Percentiles rank a stretch among this genome's conserved stretches.
Evolutionary conservation across 2,329 filamentous ascomycete genomes (phyloP).

Genomic region (Chrysoporthe puriensis): DNA sequence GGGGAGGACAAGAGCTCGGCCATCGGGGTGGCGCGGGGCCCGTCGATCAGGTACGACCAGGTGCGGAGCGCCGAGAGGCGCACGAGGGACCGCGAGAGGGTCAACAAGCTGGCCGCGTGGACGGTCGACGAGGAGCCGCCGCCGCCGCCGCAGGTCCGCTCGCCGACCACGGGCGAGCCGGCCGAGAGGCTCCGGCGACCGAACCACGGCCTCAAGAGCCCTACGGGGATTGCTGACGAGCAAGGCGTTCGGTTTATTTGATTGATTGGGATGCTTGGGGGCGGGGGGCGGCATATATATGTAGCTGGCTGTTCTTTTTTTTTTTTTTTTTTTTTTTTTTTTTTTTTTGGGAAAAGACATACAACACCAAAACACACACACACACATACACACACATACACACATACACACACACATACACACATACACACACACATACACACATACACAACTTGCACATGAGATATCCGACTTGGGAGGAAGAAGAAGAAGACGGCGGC

Average conservation of each 20-base stretch:
- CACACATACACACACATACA: not conserved
- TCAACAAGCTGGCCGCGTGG: slow-evolving; percentile 17
- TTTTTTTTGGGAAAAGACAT: not conserved
- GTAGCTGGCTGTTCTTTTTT: not conserved
- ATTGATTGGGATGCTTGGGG: slow-evolving; percentile 23
- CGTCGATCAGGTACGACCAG: slow-evolving; percentile 35
- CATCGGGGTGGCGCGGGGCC: slow-evolving; percentile 41
- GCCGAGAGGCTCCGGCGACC: slow-evolving; percentile 26
- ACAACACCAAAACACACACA: not conserved
- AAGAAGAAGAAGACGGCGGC: not conserved
- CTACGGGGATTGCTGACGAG: slow-evolving; percentile 37
- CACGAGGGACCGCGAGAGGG: slow-evolving; percentile 14
- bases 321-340: not conserved
- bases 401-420: not conserved
- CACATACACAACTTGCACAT: not conserved
- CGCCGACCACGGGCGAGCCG: slow-evolving; percentile 11
- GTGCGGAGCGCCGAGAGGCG: slow-evolving; percentile 20
- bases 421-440: not conserved
- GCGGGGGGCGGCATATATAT: no score
- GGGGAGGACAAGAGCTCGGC: slow-evolving; percentile 21
- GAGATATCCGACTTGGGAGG: not conserved
- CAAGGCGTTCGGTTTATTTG: slow-evolving; percentile 42
- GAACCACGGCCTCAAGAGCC: slow-evolving; percentile 30
- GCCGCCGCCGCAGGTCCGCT: not conserved
- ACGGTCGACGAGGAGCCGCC: slow-evolving; percentile 15